Evolutionary conservation across 371 early-diverging fungal genomes (phyloP).

Genomic region (Entomophthora muscae): DNA sequence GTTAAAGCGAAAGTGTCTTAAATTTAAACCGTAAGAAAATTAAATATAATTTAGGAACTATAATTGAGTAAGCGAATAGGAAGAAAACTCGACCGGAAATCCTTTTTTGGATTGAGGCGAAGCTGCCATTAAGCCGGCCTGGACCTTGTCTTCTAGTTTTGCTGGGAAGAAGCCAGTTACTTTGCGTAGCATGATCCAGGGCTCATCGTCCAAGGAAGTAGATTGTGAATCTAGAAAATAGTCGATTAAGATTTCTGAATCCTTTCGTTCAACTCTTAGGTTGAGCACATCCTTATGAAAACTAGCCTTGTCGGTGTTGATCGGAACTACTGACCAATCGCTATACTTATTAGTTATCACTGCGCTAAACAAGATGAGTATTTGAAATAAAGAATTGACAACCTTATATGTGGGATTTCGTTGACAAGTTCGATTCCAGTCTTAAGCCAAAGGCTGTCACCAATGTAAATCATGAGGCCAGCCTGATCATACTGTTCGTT

Average conservation of each 20-base stretch:
- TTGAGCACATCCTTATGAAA: not conserved
- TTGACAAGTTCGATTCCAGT: constrained; percentile 5
- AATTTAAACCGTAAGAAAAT: too few species aligned
- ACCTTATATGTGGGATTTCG: not conserved
- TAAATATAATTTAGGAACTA: too few species aligned
- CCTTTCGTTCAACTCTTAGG: not conserved
- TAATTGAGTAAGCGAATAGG: not conserved
- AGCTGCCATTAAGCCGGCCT: not conserved
- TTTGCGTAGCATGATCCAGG: not conserved
- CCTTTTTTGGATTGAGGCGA: constrained; percentile 3
- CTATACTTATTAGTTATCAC: constrained; percentile 2
- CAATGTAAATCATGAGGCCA: not conserved
- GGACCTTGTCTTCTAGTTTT: not conserved
- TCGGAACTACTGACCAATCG: constrained; percentile 4
- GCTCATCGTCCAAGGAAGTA: not conserved
- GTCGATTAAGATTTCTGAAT: not conserved
- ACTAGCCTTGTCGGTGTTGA: not conserved
- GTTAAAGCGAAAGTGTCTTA: too few species aligned
- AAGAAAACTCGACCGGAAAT: constrained; percentile 8
- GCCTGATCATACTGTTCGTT: constrained; percentile 5
- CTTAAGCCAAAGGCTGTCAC: constrained; percentile 1
- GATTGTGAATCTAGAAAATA: constrained; percentile 1
- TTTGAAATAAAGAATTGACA: not conserved
- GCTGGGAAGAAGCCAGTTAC: not conserved
- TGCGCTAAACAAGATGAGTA: not conserved